phyloP scores from a whole-genome alignment of 2,329 filamentous ascomycete genomes.

The Talaromyces marneffei region DNA sequence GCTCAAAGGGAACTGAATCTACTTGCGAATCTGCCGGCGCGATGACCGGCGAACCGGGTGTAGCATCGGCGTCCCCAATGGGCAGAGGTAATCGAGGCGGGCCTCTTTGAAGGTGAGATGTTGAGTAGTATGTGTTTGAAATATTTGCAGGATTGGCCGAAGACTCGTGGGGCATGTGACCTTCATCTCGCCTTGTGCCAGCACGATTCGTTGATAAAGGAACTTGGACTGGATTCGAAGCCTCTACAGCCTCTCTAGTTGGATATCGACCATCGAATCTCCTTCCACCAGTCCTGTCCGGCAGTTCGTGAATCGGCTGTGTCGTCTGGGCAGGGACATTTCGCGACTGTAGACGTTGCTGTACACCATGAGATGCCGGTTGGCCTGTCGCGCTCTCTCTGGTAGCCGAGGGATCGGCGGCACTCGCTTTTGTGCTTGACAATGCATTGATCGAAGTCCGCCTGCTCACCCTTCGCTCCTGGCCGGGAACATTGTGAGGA shows the following conservation, averaged over 20 bases:
- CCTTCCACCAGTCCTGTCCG: constrained; percentile 22
- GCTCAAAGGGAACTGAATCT: constrained; percentile 41
- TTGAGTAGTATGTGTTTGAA: constrained; percentile 45
- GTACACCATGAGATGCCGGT: constrained; percentile 31
- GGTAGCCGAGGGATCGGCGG: constrained; percentile 40
- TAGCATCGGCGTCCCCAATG: constrained; percentile 85
- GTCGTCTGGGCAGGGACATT: constrained; percentile 28
- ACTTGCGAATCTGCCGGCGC: constrained; percentile 58
- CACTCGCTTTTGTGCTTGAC: constrained; percentile 35
- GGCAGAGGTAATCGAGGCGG: constrained; percentile 86
- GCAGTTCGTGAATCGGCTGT: constrained; percentile 20
- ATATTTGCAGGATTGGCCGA: constrained; percentile 46
- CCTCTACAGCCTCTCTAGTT: constrained; percentile 26
- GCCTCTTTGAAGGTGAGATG: constrained; percentile 38
- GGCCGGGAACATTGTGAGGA: constrained; percentile 20
- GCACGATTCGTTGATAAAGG: constrained; percentile 25
- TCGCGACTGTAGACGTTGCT: constrained; percentile 39
- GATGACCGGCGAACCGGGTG: constrained; percentile 83
- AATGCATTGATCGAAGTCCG: constrained; percentile 38
- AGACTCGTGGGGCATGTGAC: constrained; percentile 28
- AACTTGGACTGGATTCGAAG: constrained; percentile 37
- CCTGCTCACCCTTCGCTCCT: constrained; percentile 36
- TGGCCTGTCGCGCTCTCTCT: constrained; percentile 40
- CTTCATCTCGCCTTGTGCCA: constrained; percentile 24
- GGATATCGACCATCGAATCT: constrained; percentile 19